Evolutionary conservation across 2,329 filamentous ascomycete species (phyloP), one percentile per base, ranked within the genome.

Genomic region (Corinectria fuckeliana): DNA sequence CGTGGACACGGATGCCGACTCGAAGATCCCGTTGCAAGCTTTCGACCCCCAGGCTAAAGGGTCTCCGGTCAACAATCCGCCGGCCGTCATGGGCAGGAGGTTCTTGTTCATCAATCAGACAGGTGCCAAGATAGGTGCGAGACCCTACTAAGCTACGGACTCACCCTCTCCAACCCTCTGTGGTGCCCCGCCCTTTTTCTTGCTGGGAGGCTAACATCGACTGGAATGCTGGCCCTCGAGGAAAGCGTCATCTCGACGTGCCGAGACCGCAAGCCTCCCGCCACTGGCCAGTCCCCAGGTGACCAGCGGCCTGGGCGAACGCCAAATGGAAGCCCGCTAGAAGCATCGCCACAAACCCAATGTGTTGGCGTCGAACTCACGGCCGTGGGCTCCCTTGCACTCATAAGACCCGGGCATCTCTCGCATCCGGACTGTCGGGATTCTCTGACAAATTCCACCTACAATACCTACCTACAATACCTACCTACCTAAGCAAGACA

Each of bases 221-320:
- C 68, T 70, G 66, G 68, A 70, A 70, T 70, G 68, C 32, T 61
- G 41, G n/a, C 44, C 52, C 41, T 57, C 42, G 50, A 57, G 50
- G 55, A 56, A 45, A 45, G 44, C 53, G 58, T 56, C 56, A 48
- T 56, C 38, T 63, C 53, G 59, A 47, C 41, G 56, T 68, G 68
- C 65, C 68, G 64, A 67, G 68, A 69, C 68, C 64, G 21, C 61
- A 68, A 70, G 67, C 67, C 68, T 66, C 58, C 65, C 67, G 68
- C 68, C 68, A 70, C 68, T n/a, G 56, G 32, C 42, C 62, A 65
- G 58, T 10, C 32, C 26, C 53, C 58, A 63, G 52, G 56, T 67
- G 58, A 60, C 63, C 65, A 58, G n/a, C 55, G 58, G 55, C 45
- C 49, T 49, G 53, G 48, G 56, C 44, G 42, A 53, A 55, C 14